Evolutionary conservation across 805 yeast genomes (phyloP).

Genomic region (Suhomyces prunicola): DNA sequence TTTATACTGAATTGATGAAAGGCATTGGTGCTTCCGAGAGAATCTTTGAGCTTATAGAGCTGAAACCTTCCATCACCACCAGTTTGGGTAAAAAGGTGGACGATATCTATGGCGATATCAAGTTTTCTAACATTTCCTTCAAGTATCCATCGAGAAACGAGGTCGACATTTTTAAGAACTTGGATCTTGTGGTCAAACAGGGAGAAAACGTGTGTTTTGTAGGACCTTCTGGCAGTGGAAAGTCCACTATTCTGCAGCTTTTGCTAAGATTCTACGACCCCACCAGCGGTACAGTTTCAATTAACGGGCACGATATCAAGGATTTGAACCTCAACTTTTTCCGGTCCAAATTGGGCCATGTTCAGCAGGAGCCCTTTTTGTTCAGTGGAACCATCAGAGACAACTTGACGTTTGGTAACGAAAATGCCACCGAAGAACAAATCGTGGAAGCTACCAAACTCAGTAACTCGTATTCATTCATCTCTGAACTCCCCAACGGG

Average conservation of each 20-base stretch:
- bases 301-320: slow-evolving; percentile 63
- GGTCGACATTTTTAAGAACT: slow-evolving; percentile 57
- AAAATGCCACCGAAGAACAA: slow-evolving; percentile 55
- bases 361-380: slow-evolving; percentile 87
- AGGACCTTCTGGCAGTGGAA: slow-evolving; percentile 97
- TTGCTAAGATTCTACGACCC: slow-evolving; percentile 85
- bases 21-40: slow-evolving; percentile 96
- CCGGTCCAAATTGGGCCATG: slow-evolving; percentile 79
- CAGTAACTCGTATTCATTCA: slow-evolving; percentile 73
- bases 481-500: slow-evolving; percentile 74
- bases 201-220: slow-evolving; percentile 93
- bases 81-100: slow-evolving; percentile 52
- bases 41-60: slow-evolving; percentile 79
- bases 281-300: slow-evolving; percentile 52
- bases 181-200: slow-evolving; percentile 59
- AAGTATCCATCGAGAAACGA: slow-evolving; percentile 83
- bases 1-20: slow-evolving; percentile 92
- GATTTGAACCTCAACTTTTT: slow-evolving; percentile 68
- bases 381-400: slow-evolving; percentile 84
- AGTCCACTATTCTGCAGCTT: slow-evolving; percentile 80
- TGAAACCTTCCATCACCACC: slow-evolving; percentile 69
- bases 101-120: slow-evolving; percentile 53
- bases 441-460: slow-evolving; percentile 56
- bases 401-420: slow-evolving; percentile 74
- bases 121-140: slow-evolving; percentile 62